phyloP scores from a whole-genome alignment of 345 rosid species.

The Mangifera indica region DNA sequence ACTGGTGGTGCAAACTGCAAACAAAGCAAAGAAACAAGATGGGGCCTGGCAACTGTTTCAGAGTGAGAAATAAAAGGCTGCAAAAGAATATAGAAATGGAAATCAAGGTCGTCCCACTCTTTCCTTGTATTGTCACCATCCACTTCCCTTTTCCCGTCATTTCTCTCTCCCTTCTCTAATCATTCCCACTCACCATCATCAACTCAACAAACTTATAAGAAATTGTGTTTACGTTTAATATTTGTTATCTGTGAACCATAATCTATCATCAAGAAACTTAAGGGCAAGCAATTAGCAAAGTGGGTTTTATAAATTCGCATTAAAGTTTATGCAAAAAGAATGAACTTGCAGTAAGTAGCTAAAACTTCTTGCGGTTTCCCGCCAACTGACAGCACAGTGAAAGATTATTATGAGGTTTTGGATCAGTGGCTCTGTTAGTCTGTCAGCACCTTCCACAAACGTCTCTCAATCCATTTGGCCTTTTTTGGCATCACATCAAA shows the following conservation, averaged over 20 bases:
- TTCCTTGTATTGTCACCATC: conserved; percentile 39
- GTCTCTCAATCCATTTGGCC: conserved; percentile 20
- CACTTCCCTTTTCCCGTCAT: conserved; percentile 35
- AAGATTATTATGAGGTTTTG: not conserved
- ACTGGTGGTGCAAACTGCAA: not conserved
- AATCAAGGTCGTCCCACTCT: conserved; percentile 34
- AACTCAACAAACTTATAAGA: too few relatives aligned
- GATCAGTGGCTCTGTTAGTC: not conserved
- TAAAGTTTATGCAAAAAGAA: too few relatives aligned
- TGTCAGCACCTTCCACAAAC: conserved; percentile 23
- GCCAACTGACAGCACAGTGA: conserved; percentile 27
- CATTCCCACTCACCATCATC: too few relatives aligned
- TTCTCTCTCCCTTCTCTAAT: conserved; percentile 20
- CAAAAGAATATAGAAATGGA: conserved; percentile 38
- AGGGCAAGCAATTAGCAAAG: too few relatives aligned
- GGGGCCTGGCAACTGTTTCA: conserved; percentile 22
- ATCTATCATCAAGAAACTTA: too few relatives aligned
- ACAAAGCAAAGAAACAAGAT: conserved; percentile 9
- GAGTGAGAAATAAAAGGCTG: conserved; percentile 27
- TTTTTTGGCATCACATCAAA: conserved; percentile 18
- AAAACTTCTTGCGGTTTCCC: conserved; percentile 20
- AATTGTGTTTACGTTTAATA: too few relatives aligned
- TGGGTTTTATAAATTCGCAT: too few relatives aligned
- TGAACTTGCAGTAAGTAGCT: too few relatives aligned
- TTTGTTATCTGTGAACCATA: too few relatives aligned